Base-by-base conservation (phyloP, 2,329 filamentous ascomycete species). In the Cytospora paraplurivora region DNA sequence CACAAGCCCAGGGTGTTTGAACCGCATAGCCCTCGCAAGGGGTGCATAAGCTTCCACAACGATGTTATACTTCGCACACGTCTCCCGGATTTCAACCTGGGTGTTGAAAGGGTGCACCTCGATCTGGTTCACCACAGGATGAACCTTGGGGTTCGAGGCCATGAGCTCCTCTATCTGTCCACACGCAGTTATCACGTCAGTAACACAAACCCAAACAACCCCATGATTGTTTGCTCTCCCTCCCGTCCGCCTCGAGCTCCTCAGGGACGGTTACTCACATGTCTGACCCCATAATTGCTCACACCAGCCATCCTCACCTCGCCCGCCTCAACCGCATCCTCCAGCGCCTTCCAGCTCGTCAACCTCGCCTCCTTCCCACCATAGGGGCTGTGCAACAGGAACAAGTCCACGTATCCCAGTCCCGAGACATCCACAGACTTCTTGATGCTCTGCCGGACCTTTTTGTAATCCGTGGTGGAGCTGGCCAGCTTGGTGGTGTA, bases 51-150 rank as follows among this genome's bases (percentile, higher is more conserved):
- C 91, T 75, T 95, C 87, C 1, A 95, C 82, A 0, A 88, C 77
- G 63, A 95, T 93, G 44, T 79, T 77, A 67, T 93, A 79, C 65
- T 84, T 77, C 62, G 85, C 80, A 71, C 91, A 91, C 69, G 85
- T 87, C 13, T 82, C 80, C 0, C 86, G 83, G 67, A 95, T 92
- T 44, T 82, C 80, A 0, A 79, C 81, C 59, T 88, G 85, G 1
- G 89, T 92, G 73, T 93, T 92, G 82, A 94, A 95, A 0, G 90
- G 91, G 66, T 94, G 90, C 1, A 93, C 83, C 73, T 94, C 89
- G 69, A 93, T 88, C 76, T 95, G 91, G 71, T 94, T 94, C 57
- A 94, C 85, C 1, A 86, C 84, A 0, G 91, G 91, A 11, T 78
- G 74, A 53, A 90, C 82, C 0, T 81, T 80, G 0, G 89, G 87